Evolutionary conservation across 2,329 filamentous ascomycete genomes (phyloP), one percentile per base, ranked within the genome.

Genomic region (Myriosclerotinia curreyana): DNA sequence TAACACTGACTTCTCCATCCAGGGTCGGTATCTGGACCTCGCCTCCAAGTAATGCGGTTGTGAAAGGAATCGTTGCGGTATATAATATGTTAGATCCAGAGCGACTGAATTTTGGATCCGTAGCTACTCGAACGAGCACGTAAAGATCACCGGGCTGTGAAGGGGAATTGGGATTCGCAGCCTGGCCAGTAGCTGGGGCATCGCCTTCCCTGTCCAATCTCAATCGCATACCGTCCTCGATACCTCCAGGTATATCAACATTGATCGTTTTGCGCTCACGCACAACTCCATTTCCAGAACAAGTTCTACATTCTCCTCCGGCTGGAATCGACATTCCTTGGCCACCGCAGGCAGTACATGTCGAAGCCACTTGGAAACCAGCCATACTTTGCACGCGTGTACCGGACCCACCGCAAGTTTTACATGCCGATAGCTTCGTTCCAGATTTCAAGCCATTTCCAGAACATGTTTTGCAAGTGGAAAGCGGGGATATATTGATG

Each of bases 151-250:
- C 95, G 51, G 86, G 87, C 71, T 88, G 82, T n/a, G 84, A 85
- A 66, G 84, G 83, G 12, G 82, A 79, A 65, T 86, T 83, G 36
- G 86, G 81, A 52, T 87, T 84, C 40, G 85, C 82, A 20, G 85
- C 81, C 31, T 86, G 83, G 52, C 92, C 91, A 31, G 91, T 94
- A 11, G 87, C 81, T 28, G 95, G 89, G 20, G 91, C 88, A 74
- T 99, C 94, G 69, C 95, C 95, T 74, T 96, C 92, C 34, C 90
- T 90, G 65, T 87, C 86, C 36, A 99, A 85, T 60, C 91, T 85
- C 72, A 99, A 79, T 64, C 92, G 86, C 94, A 98, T 98, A 63
- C 94, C 93, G 75, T 99, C 94, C 75, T 98, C 95, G 40, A 99
- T 92, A 68, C 95, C 95, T 28, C 90, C 92, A 1, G 95, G 95